These are phyloP conservation scores for Verticillium alfalfae DNA, from an alignment of 2,329 filamentous ascomycete genomes.

Conservation along the genomic window DNA sequence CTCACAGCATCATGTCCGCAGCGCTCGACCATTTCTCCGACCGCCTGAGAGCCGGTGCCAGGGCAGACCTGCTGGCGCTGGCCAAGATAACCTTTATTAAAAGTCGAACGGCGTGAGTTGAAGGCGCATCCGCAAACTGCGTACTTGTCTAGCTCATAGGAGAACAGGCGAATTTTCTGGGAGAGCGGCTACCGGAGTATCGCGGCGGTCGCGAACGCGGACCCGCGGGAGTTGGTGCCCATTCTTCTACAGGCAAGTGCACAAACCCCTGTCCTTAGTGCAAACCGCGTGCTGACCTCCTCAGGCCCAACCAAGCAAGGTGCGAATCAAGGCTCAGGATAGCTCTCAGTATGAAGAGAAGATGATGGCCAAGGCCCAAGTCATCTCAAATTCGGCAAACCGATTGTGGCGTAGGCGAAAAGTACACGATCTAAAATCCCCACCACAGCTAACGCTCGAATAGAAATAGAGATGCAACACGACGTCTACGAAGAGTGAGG, in stretches of 20 bases:
- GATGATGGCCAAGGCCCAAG: conserved; percentile 58
- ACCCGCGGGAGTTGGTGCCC: conserved; percentile 62
- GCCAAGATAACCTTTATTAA: conserved; percentile 71
- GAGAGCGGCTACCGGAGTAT: conserved; percentile 70
- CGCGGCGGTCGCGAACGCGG: conserved; percentile 62
- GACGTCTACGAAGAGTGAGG: conserved; percentile 36
- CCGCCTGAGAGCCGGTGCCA: conserved; percentile 65
- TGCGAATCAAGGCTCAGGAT: conserved; percentile 48
- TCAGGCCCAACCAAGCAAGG: conserved; percentile 63
- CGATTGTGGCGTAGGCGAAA: conserved; percentile 58
- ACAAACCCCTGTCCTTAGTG: neutral
- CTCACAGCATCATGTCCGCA: conserved; percentile 57
- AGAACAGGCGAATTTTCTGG: conserved; percentile 54
- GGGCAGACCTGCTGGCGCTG: conserved; percentile 64
- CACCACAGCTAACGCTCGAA: conserved; percentile 9
- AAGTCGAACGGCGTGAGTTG: conserved; percentile 61
- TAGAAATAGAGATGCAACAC: conserved; percentile 46
- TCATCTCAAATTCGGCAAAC: conserved; percentile 65
- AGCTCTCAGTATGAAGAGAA: conserved; percentile 59
- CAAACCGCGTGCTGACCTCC: neutral
- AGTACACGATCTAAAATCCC: neutral
- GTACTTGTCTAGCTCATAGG: neutral
- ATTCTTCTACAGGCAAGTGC: conserved; percentile 61
- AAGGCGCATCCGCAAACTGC: neutral
- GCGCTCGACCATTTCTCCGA: conserved; percentile 73